Percentiles rank a stretch among this genome's conserved stretches.
Evolutionary conservation across 495 filamentous ascomycete genomes (phyloP).

Genomic region (Trichoderma erinaceum): DNA sequence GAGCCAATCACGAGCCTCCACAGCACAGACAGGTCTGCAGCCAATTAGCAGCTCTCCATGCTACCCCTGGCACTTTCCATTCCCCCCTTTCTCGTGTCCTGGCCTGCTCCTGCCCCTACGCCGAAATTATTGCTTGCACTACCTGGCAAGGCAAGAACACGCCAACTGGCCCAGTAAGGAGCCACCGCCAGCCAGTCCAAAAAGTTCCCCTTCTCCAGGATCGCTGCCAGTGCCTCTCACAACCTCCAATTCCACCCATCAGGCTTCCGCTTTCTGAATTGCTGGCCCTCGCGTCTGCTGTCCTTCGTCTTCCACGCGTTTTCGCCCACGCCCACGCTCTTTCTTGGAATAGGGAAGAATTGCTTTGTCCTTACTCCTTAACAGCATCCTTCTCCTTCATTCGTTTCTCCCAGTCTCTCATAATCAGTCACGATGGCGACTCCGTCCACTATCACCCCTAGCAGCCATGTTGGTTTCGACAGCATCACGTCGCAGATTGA

Average conservation of each 20-base stretch:
- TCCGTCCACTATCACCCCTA: constrained; percentile 64
- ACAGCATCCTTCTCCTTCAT: constrained; percentile 11
- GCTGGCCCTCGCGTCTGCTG: constrained; percentile 1
- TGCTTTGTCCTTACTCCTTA: constrained; percentile 5
- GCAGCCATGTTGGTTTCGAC: constrained; percentile 98
- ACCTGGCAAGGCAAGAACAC: constrained; percentile 6
- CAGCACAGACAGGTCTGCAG: constrained; percentile 29
- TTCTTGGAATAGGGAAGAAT: constrained; percentile 14
- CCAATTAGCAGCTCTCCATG: constrained; percentile 33
- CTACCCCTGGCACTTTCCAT: constrained; percentile 24
- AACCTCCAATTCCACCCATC: constrained; percentile 9
- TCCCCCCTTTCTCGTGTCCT: constrained; percentile 32
- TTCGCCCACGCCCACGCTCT: not conserved
- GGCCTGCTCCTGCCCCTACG: constrained; percentile 29
- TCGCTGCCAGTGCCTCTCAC: not conserved
- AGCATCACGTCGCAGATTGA: constrained; percentile 98
- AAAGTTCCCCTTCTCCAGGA: constrained; percentile 16
- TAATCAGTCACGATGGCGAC: constrained; percentile 36
- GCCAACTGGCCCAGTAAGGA: constrained; percentile 6
- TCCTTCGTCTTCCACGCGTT: not conserved
- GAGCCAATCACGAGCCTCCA: constrained; percentile 26
- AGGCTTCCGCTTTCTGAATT: constrained; percentile 3
- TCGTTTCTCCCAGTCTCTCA: constrained; percentile 10
- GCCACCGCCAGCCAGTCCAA: constrained; percentile 15
- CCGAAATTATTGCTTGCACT: constrained; percentile 9